phyloP scores from a whole-genome alignment of 2,329 filamentous ascomycete species.

The Ophiostoma montium region DNA sequence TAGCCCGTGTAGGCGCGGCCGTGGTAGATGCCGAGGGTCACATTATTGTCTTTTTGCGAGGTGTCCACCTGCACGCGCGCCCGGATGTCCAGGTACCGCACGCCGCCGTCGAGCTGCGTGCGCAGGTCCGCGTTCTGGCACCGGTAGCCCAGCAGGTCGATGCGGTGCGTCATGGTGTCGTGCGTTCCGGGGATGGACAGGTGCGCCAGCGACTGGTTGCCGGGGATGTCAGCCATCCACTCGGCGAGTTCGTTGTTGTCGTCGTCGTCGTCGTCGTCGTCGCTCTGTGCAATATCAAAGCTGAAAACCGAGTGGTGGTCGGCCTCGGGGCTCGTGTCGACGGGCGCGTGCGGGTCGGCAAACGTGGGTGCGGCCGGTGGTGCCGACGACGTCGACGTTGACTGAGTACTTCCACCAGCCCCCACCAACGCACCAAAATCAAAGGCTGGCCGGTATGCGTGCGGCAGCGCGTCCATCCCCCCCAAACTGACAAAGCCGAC shows the following conservation, averaged over 20 bases:
- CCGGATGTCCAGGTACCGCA: constrained; percentile 37
- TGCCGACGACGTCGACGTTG: background rate
- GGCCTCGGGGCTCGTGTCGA: background rate
- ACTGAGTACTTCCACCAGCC: too few species aligned
- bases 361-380: background rate
- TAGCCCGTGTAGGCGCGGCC: constrained; percentile 30
- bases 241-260: background rate
- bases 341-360: background rate
- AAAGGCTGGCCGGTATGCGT: background rate
- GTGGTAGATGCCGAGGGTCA: constrained; percentile 33
- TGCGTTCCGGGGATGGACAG: constrained; percentile 39
- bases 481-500: background rate
- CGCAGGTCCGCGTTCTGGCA: constrained; percentile 34
- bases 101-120: constrained; percentile 30
- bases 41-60: background rate
- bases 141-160: constrained; percentile 23
- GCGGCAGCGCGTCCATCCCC: background rate
- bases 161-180: constrained; percentile 36
- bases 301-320: constrained; percentile 22
- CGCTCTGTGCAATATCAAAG: constrained; percentile 25
- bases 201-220: constrained; percentile 25
- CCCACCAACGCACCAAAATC: background rate
- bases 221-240: constrained; percentile 32
- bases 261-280: constrained; percentile 3
- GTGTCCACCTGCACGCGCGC: constrained; percentile 21